phyloP scores from a whole-genome alignment of 352 stramenopile species.

The Phytopythium helicoides region DNA sequence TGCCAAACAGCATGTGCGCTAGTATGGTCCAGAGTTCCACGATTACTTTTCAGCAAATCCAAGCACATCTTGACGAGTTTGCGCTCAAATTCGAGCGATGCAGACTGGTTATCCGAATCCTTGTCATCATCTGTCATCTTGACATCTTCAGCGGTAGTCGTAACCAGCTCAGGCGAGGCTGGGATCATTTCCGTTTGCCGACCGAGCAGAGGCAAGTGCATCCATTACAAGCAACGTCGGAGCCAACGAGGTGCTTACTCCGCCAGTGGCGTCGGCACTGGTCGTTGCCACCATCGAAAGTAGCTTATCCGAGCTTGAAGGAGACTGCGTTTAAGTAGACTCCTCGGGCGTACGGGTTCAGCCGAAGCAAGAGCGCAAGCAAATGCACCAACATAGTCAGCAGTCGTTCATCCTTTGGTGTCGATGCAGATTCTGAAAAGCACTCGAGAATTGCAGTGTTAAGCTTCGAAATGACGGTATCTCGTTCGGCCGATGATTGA shows the following conservation, averaged over 20 bases:
- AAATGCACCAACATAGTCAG: conserved; percentile 63
- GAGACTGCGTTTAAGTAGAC: conserved; percentile 36
- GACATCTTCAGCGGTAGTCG: conserved; percentile 2
- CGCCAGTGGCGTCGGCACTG: conserved; percentile 1
- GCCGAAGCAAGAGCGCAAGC: conserved; percentile 65
- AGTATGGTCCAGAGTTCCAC: conserved; percentile 14
- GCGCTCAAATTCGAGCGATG: conserved; percentile 25
- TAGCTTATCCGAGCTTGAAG: conserved; percentile 49
- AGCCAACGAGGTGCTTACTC: conserved; percentile 38
- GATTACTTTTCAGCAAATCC: conserved; percentile 22
- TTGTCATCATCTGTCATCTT: conserved; percentile 15
- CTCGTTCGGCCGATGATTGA: conserved; percentile 52
- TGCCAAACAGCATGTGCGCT: conserved; percentile 74
- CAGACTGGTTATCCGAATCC: conserved; percentile 1
- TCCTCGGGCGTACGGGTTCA: conserved; percentile 39
- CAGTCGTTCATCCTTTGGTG: conserved; percentile 14
- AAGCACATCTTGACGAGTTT: conserved; percentile 38
- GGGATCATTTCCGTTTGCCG: neutral
- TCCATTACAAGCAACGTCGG: conserved; percentile 69
- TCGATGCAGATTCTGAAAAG: conserved; percentile 15
- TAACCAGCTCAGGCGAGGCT: neutral
- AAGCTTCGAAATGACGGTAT: conserved; percentile 50
- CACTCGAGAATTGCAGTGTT: conserved; percentile 44
- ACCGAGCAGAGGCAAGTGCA: conserved; percentile 30
- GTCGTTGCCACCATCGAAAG: conserved; percentile 30